Evolutionary conservation across 495 filamentous ascomycete species (phyloP).

Genomic region (Ascodesmis nigricans): DNA sequence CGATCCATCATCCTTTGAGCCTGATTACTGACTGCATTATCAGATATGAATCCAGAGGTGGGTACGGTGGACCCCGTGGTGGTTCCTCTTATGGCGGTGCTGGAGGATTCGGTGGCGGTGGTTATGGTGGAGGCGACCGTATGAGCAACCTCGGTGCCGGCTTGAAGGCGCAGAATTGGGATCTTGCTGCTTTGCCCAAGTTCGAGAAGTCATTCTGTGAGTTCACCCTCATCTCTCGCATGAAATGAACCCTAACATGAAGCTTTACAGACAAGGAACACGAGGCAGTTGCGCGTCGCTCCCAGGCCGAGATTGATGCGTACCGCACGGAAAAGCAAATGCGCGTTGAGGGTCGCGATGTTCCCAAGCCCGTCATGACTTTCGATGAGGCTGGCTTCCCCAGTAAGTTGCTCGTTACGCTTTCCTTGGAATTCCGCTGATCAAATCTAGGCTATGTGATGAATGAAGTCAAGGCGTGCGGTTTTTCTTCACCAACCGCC

Average conservation of each 20-base stretch:
- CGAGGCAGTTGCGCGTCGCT: conserved; percentile 48
- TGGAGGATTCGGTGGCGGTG: conserved; percentile 29
- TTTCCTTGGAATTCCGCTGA: not conserved
- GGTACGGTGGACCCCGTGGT: conserved; percentile 20
- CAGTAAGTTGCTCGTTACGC: conserved; percentile 12
- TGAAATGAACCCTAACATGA: conserved; percentile 1
- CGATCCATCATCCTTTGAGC: not conserved
- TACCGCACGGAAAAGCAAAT: conserved; percentile 70
- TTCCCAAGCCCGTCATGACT: conserved; percentile 80
- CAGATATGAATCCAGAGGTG: conserved; percentile 8
- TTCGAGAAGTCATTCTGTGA: conserved; percentile 89
- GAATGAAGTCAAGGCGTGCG: conserved; percentile 94
- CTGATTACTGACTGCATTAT: conserved; percentile 6
- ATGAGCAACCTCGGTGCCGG: conserved; percentile 80
- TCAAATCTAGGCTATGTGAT: conserved; percentile 50
- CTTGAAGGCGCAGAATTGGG: conserved; percentile 70
- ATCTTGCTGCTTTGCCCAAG: conserved; percentile 61
- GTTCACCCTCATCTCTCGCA: not conserved
- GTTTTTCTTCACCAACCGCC: conserved; percentile 73
- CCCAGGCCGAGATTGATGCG: conserved; percentile 55
- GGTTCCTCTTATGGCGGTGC: conserved; percentile 26
- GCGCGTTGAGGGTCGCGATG: conserved; percentile 47
- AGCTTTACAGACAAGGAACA: conserved; percentile 53
- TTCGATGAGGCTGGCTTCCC: conserved; percentile 98
- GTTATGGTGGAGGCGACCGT: conserved; percentile 54